These are phyloP conservation scores for Candida krabiensis DNA, from an alignment of 805 yeast genomes.

Conservation along the genomic window DNA sequence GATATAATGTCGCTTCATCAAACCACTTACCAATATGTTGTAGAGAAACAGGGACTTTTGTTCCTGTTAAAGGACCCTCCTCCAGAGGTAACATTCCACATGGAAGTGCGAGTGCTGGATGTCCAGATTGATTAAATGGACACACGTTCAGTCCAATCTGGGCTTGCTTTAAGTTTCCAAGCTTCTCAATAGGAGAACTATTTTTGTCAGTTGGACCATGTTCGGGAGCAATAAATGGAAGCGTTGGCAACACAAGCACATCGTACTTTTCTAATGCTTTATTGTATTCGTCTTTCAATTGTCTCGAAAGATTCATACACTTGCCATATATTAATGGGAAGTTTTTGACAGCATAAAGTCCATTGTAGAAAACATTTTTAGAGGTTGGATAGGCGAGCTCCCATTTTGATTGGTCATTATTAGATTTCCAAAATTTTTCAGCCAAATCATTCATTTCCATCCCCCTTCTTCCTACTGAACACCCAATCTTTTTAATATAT, in stretches of 20 bases:
- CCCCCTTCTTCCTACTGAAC: constrained; percentile 21
- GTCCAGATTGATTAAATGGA: constrained; percentile 38
- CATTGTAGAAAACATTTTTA: constrained; percentile 24
- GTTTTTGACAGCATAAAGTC: constrained; percentile 30
- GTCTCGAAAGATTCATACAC: constrained; percentile 31
- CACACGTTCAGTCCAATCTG: constrained; percentile 37
- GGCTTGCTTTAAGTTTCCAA: constrained; percentile 20
- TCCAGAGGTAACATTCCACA: constrained; percentile 31
- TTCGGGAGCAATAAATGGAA: constrained; percentile 29
- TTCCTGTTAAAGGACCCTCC: constrained; percentile 27
- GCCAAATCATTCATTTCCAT: constrained; percentile 11
- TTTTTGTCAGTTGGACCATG: constrained; percentile 21
- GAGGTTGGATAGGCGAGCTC: constrained; percentile 14
- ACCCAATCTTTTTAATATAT: constrained; percentile 11
- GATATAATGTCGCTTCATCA: constrained; percentile 31
- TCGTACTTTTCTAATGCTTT: constrained; percentile 30
- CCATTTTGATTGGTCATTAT: constrained; percentile 11
- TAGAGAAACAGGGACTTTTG: constrained; percentile 33
- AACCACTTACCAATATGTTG: constrained; percentile 35
- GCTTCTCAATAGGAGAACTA: constrained; percentile 23
- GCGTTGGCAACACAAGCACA: constrained; percentile 33
- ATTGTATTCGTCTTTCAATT: constrained; percentile 32
- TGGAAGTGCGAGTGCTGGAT: constrained; percentile 38
- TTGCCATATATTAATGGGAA: constrained; percentile 35
- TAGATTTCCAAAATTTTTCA: constrained; percentile 7